These are phyloP conservation scores for Ampelocalamus luodianensis DNA, from an alignment of 176 grass and related monocot species.

Conservation along the genomic window DNA sequence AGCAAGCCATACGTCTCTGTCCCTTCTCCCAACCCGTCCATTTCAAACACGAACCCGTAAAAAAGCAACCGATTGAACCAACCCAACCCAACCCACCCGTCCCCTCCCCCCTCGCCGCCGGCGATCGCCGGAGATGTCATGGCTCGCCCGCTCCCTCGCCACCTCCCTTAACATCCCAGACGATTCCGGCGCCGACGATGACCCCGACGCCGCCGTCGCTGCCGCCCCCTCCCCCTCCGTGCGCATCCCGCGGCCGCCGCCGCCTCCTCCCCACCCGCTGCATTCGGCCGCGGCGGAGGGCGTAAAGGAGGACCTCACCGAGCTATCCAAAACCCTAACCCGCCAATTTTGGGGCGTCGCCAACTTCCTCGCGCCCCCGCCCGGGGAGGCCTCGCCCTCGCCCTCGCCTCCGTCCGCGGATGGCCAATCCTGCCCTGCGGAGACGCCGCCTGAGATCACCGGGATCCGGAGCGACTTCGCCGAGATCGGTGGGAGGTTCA, in stretches of 20 bases:
- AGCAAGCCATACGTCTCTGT: slow-evolving; percentile 50
- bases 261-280: slow-evolving; percentile 24
- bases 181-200: slow-evolving; percentile 46
- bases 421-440: slow-evolving; percentile 10
- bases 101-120: slow-evolving; percentile 27
- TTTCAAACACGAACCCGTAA: slow-evolving; percentile 58
- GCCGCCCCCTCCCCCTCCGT: not conserved
- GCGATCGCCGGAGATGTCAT: slow-evolving; percentile 73
- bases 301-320: slow-evolving; percentile 90
- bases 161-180: slow-evolving; percentile 67
- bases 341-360: slow-evolving; percentile 88
- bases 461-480: slow-evolving; percentile 68
- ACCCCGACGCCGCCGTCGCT: slow-evolving; percentile 29
- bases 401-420: slow-evolving; percentile 31
- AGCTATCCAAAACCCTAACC: slow-evolving; percentile 75
- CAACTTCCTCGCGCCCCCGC: slow-evolving; percentile 81
- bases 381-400: slow-evolving; percentile 39
- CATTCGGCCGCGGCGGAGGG: slow-evolving; percentile 57
- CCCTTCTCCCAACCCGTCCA: slow-evolving; percentile 17
- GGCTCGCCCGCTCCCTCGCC: slow-evolving; percentile 81
- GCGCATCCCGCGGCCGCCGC: slow-evolving; percentile 44
- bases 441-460: slow-evolving; percentile 49
- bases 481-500: slow-evolving; percentile 65
- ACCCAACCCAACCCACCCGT: slow-evolving; percentile 33
- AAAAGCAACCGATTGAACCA: slow-evolving; percentile 16